These are phyloP conservation scores for Rauvolfia tetraphylla DNA, from an alignment of 257 asterid species.

Conservation along the genomic window DNA sequence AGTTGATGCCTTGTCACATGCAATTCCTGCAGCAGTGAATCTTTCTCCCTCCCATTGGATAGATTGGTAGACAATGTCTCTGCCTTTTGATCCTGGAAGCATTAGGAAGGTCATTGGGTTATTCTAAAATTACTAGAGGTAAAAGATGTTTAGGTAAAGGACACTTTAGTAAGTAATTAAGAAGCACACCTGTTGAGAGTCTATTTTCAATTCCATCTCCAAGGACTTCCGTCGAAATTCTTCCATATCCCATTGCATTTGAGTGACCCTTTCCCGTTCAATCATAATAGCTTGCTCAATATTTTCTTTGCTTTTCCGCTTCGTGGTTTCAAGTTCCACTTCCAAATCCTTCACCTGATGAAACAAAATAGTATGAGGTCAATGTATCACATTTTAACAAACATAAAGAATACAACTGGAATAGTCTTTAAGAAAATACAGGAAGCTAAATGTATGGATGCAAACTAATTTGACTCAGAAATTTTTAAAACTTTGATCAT, in stretches of 20 bases:
- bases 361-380: not conserved
- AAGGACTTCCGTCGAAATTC: slow-evolving; percentile 74
- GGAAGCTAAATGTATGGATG: not conserved
- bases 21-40: slow-evolving; percentile 51
- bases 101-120: slow-evolving; percentile 3
- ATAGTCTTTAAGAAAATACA: not conserved
- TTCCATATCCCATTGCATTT: slow-evolving; percentile 99
- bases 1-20: slow-evolving; percentile 49
- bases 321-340: slow-evolving; percentile 89
- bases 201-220: slow-evolving; percentile 85
- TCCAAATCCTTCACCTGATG: slow-evolving; percentile 92
- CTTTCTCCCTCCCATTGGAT: slow-evolving; percentile 39
- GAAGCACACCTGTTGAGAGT: slow-evolving; percentile 55
- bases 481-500: slow-evolving; percentile 6
- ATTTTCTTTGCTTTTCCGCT: slow-evolving; percentile 80
- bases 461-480: not conserved
- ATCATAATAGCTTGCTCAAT: slow-evolving; percentile 83
- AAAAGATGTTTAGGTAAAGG: slow-evolving; percentile 12
- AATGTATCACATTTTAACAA: not conserved
- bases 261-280: slow-evolving; percentile 91
- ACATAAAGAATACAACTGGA: not conserved
- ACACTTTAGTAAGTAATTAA: slow-evolving; percentile 20
- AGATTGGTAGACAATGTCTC: slow-evolving; percentile 30
- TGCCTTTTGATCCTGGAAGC: slow-evolving; percentile 40
- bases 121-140: not conserved